phyloP scores from a whole-genome alignment of 1,139 yeast genomes.

The Spathaspora sp. region DNA sequence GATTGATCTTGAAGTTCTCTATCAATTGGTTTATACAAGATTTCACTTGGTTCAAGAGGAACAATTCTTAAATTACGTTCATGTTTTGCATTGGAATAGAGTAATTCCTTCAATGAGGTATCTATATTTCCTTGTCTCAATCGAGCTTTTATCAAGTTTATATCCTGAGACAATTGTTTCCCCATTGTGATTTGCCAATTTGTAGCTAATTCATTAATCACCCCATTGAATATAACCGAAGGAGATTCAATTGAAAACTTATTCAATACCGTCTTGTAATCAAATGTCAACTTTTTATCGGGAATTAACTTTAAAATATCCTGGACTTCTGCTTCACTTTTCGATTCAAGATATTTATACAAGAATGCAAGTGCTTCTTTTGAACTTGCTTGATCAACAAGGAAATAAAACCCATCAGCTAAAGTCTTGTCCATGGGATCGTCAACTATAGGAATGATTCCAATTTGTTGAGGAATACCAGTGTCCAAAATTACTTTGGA shows the following conservation, averaged over 20 bases:
- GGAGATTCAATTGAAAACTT: conserved; percentile 47
- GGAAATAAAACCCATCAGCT: conserved; percentile 35
- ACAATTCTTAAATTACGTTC: conserved; percentile 34
- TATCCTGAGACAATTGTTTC: conserved; percentile 39
- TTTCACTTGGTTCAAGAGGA: conserved; percentile 34
- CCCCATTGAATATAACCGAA: conserved; percentile 71
- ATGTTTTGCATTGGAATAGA: conserved; percentile 33
- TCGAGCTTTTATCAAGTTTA: conserved; percentile 25
- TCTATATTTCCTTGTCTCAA: conserved; percentile 21
- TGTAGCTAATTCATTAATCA: conserved; percentile 44
- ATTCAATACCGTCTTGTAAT: conserved; percentile 22
- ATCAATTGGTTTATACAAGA: conserved; percentile 35
- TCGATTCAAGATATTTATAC: conserved; percentile 35
- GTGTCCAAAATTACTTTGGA: conserved; percentile 52
- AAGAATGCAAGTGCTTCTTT: conserved; percentile 44
- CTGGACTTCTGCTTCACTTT: conserved; percentile 24
- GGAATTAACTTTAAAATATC: conserved; percentile 17
- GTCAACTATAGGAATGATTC: conserved; percentile 62
- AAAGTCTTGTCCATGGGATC: conserved; percentile 28
- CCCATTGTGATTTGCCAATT: conserved; percentile 43
- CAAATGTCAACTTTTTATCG: conserved; percentile 20
- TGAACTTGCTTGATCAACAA: conserved; percentile 28
- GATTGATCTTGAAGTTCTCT: conserved; percentile 27
- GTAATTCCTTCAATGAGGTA: conserved; percentile 26
- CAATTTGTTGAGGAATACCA: conserved; percentile 77